Evolutionary conservation across 768 basidiomycete genomes (phyloP), one percentile per base, ranked within the genome.

Genomic region (Mycena indigotica): DNA sequence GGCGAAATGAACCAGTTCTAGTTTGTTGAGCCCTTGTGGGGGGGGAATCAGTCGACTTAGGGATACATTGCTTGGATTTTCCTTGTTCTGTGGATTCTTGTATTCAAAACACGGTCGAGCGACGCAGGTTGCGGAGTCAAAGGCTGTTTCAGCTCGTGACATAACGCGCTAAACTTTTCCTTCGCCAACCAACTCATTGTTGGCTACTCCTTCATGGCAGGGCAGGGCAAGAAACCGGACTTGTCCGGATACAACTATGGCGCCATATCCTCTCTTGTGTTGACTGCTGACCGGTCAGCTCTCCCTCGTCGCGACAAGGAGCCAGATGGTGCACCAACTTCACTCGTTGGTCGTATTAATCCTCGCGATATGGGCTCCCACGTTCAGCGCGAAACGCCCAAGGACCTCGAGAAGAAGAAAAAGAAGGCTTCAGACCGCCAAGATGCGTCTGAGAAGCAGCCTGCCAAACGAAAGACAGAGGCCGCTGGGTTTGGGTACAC

Each of bases 321-420:
- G n/a, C n/a, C n/a, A n/a, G n/a, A n/a, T n/a, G n/a, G n/a, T n/a
- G n/a, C n/a, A n/a, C n/a, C n/a, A n/a, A n/a, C n/a, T n/a, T n/a
- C n/a, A n/a, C n/a, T 35, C 41, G 57, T 86, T 44, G 97, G 97
- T 16, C 84, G 89, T 25, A 98, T 99, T 56, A 87, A 93, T 78
- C 81, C 86, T 8, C 84, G 81, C 60, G 88, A 95, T 61, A 99
- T 98, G 96, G 96, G 96, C 24, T 93, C 94, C 19, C 86, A 94
- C 21, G 93, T 91, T 28, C 75, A 86, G 57, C 83, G 93, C 17
- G 84, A 91, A 63, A 85, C 83, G 0, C 92, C 94, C 15, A 93
- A 93, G 70, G 92, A 95, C 67, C 67, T 94, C 17, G 90, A 93
- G 50, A 95, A 95, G 84, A 95, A 93, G 82, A 93, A 93, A 81